Evolutionary conservation across 2,329 filamentous ascomycete genomes (phyloP).

Genomic region (Mycogone perniciosa): DNA sequence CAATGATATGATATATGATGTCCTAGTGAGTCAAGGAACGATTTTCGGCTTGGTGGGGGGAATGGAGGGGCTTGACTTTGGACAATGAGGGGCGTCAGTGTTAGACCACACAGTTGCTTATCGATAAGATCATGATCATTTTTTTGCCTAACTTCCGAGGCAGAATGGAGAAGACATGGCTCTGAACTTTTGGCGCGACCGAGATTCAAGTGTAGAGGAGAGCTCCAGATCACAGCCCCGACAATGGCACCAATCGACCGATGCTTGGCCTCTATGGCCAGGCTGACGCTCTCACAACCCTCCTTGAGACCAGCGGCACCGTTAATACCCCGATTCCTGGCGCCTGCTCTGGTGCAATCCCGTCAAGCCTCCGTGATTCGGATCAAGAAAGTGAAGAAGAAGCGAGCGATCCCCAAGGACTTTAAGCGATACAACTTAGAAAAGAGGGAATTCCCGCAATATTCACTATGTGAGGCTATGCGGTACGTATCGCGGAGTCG

Average conservation of each 20-base stretch:
- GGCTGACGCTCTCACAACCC: slow-evolving; percentile 37
- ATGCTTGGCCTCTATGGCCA: slow-evolving; percentile 50
- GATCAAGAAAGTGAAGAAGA: slow-evolving; percentile 49
- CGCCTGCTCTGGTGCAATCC: slow-evolving; percentile 40
- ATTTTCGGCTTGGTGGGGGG: slow-evolving; percentile 21
- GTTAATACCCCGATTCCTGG: slow-evolving; percentile 43
- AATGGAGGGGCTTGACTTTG: slow-evolving; percentile 18
- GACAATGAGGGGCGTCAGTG: slow-evolving; percentile 10
- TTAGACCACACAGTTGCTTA: slow-evolving; percentile 12
- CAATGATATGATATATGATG: not conserved
- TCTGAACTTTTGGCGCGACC: slow-evolving; percentile 12
- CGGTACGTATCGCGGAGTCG: slow-evolving; percentile 49
- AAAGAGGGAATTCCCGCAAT: slow-evolving; percentile 58
- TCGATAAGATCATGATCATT: slow-evolving; percentile 17
- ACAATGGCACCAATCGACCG: slow-evolving; percentile 47
- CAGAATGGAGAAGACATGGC: slow-evolving; percentile 9
- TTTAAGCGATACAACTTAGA: slow-evolving; percentile 61
- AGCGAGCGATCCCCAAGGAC: slow-evolving; percentile 57
- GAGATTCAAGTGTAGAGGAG: slow-evolving; percentile 15
- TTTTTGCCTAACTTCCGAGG: slow-evolving; percentile 24
- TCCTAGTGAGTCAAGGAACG: slow-evolving; percentile 18
- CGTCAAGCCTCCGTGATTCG: slow-evolving; percentile 36
- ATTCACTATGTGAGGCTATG: slow-evolving; percentile 86
- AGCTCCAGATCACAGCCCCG: slow-evolving; percentile 23
- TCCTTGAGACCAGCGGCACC: slow-evolving; percentile 36